Conservation (phyloP, 345 rosid species). For the Psidium guajava region DNA sequence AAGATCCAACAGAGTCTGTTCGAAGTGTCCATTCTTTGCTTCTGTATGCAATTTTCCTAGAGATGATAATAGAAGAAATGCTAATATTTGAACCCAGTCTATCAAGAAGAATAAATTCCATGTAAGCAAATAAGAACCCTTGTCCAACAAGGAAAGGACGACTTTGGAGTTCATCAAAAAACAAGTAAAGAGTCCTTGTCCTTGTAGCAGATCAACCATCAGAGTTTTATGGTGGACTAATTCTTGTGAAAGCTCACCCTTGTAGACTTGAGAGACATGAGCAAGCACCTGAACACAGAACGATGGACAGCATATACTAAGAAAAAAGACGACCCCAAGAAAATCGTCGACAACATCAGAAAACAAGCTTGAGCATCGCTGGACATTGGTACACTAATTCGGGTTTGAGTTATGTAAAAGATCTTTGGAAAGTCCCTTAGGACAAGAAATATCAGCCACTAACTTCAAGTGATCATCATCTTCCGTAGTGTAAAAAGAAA, state of each 20-base stretch:
- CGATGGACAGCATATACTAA: background rate
- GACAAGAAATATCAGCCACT: background rate
- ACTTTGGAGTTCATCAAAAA: too few species aligned
- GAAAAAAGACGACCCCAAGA: background rate
- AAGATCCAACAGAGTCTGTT: too few species aligned
- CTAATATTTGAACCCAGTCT: too few species aligned
- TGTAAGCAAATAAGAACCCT: too few species aligned
- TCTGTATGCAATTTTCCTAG: too few species aligned
- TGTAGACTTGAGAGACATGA: slow-evolving; percentile 82
- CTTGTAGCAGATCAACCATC: slow-evolving; percentile 65
- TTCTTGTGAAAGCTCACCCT: slow-evolving; percentile 65
- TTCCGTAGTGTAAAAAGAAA: background rate
- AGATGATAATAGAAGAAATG: too few species aligned
- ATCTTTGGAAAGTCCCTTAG: background rate
- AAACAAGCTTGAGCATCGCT: background rate
- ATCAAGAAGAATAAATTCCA: too few species aligned
- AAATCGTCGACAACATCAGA: background rate
- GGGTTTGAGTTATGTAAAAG: background rate
- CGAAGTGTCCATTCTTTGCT: too few species aligned
- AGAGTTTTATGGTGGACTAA: slow-evolving; percentile 44
- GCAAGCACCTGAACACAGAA: slow-evolving; percentile 57
- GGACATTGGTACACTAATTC: background rate
- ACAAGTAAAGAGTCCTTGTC: background rate
- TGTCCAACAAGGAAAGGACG: too few species aligned
- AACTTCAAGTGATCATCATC: background rate